Base-by-base conservation (phyloP, 495 filamentous ascomycete genomes). In the Podospora anserina region DNA sequence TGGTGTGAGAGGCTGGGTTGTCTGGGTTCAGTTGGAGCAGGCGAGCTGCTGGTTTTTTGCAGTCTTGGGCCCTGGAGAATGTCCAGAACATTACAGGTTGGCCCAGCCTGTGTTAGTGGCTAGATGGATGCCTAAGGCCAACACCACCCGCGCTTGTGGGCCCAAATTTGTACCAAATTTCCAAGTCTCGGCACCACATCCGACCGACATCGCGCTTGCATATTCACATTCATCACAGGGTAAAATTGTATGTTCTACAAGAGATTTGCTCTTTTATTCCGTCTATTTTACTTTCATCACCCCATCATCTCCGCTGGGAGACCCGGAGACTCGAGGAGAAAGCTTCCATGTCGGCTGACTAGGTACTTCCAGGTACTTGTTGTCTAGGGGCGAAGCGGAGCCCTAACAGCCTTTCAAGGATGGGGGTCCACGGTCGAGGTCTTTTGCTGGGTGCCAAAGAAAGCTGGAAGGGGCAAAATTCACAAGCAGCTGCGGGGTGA, bases 1-100 rank as follows among this genome's bases (percentile, higher is more conserved):
- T 63, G 66, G 70, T 69, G 67, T 61, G 69, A 75, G 73, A 77
- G 75, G 75, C 75, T 77, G 75, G 75, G 71, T 72, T 72, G 65
- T 65, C 66, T 66, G 66, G 66, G 56, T 56, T 55, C 63, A 65
- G 53, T 72, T 68, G 53, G 57, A 70, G 73, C 70, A 68, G 68
- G 72, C 70, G 70, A 32, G 65, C 69, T 68, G 67, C 66, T 71
- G 69, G 68, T 60, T 73, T 76, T 76, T 61, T 63, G 30, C 30
- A 49, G 34, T 32, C 16, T n/a, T n/a, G 16, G 61, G 28, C 34
- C 34, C 27, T 15, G 16, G 34, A 5, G 27, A 39, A 28, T 49
- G 13, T 32, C 61, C n/a, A 19, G 59, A 18, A 63, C 30, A 27
- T 63, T 32, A 61, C 28, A 28, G 61, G 28, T 59, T 59, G 56